Evolutionary conservation across 805 yeast species (phyloP), one percentile per base, ranked within the genome.

Genomic region (Teunomyces kruisii): DNA sequence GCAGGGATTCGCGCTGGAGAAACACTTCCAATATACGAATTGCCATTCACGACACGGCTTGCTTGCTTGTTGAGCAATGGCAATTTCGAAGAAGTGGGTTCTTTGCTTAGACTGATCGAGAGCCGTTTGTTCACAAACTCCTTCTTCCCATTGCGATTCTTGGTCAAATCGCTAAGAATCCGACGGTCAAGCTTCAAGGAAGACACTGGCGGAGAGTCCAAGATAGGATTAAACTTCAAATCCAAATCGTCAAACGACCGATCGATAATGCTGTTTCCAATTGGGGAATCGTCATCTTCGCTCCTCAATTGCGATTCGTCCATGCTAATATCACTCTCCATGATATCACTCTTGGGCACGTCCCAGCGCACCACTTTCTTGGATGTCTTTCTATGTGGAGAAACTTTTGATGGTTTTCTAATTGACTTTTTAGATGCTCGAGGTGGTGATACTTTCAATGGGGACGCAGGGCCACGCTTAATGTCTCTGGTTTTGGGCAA

Each of bases 61-160:
- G 73, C 73, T 39, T 53, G 59, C 44, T 64, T 68, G 48, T 71
- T 70, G 19, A 70, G 58, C 29, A 70, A 53, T 3, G 70, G 68
- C 8, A 53, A 46, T 41, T 54, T 60, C 22, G 57, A 45, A 9
- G 42, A 32, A 8, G 37, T 42, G 30, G 42, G 43, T 32, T 38
- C 53, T 30, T 40, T 42, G 13, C 42, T 43, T n/a, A 54, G 40
- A 19, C 48, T 49, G 12, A 53, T 46, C 10, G 59, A 52, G 12
- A 58, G 39, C 37, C 56, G 49, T 44, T 56, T 48, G 37, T 52
- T 54, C 27, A 24, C 14, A 22, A 35, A 35, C 28, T 31, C 33
- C 16, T 31, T 31, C 33, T 35, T 35, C 12, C 27, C 15, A 5
- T 15, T 24, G 1, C 28, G 28, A 26, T 26, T 26, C 28, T 26